Percentiles rank a stretch among this genome's conserved stretches.
phyloP scores from a whole-genome alignment of 2,329 filamentous ascomycete genomes.

The Microcyclospora pomicola region DNA sequence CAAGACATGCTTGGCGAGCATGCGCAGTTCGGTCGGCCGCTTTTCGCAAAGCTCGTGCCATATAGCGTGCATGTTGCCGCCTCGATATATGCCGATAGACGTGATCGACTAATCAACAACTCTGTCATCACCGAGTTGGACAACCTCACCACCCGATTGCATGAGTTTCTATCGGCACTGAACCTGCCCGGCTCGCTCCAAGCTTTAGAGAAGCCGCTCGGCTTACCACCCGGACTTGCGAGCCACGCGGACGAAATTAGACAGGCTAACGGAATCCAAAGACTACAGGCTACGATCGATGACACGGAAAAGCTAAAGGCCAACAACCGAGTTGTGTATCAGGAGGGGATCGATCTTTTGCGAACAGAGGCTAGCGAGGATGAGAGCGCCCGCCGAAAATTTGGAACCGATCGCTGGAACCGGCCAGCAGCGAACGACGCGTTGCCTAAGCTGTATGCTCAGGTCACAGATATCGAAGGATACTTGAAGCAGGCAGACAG shows the following conservation, averaged over 20 bases:
- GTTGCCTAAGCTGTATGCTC: constrained; percentile 57
- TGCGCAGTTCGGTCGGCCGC: constrained; percentile 64
- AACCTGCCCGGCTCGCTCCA: constrained; percentile 88
- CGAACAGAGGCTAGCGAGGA: constrained; percentile 75
- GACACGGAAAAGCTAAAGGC: constrained; percentile 84
- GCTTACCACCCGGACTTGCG: constrained; percentile 68
- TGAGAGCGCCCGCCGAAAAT: constrained; percentile 56
- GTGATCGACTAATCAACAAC: constrained; percentile 81
- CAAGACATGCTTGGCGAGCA: constrained; percentile 55
- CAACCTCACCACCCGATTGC: constrained; percentile 61
- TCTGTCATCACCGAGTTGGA: constrained; percentile 78
- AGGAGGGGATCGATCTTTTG: constrained; percentile 68
- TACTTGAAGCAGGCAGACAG: constrained; percentile 64
- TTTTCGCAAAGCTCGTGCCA: constrained; percentile 85
- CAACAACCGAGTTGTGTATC: constrained; percentile 63
- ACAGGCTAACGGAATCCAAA: constrained; percentile 72
- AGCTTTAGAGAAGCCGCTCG: constrained; percentile 85
- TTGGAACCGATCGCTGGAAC: constrained; percentile 76
- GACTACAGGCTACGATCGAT: constrained; percentile 64
- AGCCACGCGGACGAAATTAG: constrained; percentile 90
- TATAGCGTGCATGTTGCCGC: constrained; percentile 92
- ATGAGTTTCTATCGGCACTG: constrained; percentile 64
- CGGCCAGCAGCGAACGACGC: constrained; percentile 57
- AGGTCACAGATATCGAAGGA: constrained; percentile 66
- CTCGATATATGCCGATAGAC: constrained; percentile 84